phyloP scores from a whole-genome alignment of 2,329 filamentous ascomycete species.

The Catunica adiposa region DNA sequence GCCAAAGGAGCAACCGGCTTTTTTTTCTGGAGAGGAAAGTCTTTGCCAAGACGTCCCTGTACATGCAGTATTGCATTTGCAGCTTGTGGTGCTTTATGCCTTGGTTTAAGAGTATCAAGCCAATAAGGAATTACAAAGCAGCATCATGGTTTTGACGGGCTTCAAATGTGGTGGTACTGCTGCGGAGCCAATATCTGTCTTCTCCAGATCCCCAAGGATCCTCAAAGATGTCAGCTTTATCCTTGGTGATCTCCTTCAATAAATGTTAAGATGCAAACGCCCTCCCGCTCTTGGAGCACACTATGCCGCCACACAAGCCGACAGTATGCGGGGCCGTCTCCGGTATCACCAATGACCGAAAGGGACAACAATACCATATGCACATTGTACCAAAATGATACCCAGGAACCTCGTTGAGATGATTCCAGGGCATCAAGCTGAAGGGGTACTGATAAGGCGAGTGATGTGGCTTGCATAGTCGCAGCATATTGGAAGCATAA shows the following conservation, averaged over 20 bases:
- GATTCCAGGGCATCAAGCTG: not conserved
- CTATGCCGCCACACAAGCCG: slow-evolving; percentile 12
- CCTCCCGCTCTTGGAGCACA: slow-evolving; percentile 1
- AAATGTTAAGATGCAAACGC: not conserved
- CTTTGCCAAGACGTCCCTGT: not conserved
- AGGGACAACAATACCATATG: too few species aligned
- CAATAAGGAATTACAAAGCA: too few species aligned
- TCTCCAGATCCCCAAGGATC: too few species aligned
- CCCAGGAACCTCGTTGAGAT: not conserved
- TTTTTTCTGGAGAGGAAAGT: not conserved
- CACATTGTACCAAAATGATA: too few species aligned
- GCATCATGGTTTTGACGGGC: too few species aligned
- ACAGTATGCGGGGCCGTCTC: slow-evolving; percentile 8
- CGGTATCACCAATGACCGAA: not conserved
- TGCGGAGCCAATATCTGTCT: too few species aligned
- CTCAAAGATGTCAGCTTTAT: too few species aligned
- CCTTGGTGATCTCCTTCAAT: too few species aligned
- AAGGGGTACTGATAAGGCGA: not conserved
- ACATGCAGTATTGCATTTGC: not conserved
- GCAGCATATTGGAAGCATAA: too few species aligned
- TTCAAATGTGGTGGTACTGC: too few species aligned
- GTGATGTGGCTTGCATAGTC: not conserved
- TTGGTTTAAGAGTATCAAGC: too few species aligned
- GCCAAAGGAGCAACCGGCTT: not conserved
- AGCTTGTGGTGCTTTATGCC: too few species aligned